These are phyloP conservation scores for Fusarium zealandicum DNA, from an alignment of 2,329 filamentous ascomycete genomes.

Conservation along the genomic window DNA sequence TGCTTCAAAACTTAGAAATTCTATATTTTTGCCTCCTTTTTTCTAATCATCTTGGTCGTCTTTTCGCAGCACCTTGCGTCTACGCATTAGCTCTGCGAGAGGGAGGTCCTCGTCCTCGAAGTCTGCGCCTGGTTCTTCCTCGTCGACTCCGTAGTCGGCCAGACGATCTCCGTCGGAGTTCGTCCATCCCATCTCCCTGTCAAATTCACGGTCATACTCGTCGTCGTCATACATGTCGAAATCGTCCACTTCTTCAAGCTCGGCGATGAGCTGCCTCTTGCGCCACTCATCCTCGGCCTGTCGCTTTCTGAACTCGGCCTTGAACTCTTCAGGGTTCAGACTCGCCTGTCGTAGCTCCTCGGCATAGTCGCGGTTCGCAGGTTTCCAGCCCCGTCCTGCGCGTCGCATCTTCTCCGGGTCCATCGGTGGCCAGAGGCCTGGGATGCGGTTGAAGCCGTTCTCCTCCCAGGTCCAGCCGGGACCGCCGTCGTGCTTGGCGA, in stretches of 20 bases:
- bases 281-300: conserved; percentile 57
- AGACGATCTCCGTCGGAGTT: conserved; percentile 79
- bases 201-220: conserved; percentile 53
- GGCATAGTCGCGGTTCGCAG: conserved; percentile 46
- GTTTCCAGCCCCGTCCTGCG: conserved; percentile 50
- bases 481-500: conserved; percentile 50
- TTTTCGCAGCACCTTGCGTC: conserved; percentile 54
- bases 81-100: conserved; percentile 69
- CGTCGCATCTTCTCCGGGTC: conserved; percentile 67
- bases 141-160: conserved; percentile 81
- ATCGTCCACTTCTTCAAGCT: conserved; percentile 64
- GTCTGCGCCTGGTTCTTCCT: conserved; percentile 60
- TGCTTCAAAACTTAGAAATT: conserved; percentile 23
- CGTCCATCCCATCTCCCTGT: conserved; percentile 64
- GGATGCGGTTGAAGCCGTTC: conserved; percentile 76
- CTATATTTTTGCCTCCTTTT: conserved; percentile 32
- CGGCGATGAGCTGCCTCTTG: conserved; percentile 53
- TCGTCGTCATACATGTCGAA: conserved; percentile 65
- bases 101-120: conserved; percentile 67
- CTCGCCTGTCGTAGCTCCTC: conserved; percentile 47
- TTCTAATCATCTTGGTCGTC: conserved; percentile 44
- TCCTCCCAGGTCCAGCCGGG: conserved; percentile 70
- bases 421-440: conserved; percentile 67
- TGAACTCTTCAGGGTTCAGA: conserved; percentile 52
- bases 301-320: conserved; percentile 57